Evolutionary conservation across 176 grass and related monocot genomes (phyloP).

Genomic region (Elaeis guineensis): DNA sequence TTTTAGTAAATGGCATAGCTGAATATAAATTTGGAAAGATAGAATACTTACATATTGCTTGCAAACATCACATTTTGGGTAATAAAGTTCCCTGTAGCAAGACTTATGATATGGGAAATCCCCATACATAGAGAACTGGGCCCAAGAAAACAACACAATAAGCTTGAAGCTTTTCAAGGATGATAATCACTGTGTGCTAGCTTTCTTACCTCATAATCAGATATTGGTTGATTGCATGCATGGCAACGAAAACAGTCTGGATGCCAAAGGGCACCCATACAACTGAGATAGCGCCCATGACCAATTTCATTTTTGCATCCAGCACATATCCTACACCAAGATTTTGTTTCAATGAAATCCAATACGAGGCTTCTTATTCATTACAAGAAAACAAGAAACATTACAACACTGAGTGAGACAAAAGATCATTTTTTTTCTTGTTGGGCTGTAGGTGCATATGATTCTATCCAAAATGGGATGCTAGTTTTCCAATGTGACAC

Average conservation of each 20-base stretch:
- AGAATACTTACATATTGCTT: constrained; percentile 55
- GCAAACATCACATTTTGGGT: constrained; percentile 93
- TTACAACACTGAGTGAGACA: neutral
- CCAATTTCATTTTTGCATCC: constrained; percentile 65
- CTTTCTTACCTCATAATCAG: constrained; percentile 68
- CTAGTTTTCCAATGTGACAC: no score
- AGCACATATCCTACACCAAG: constrained; percentile 59
- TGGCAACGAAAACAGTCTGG: constrained; percentile 67
- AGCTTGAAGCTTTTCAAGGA: constrained; percentile 14
- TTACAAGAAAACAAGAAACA: neutral
- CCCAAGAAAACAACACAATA: constrained; percentile 13
- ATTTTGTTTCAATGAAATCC: no score
- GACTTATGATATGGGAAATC: constrained; percentile 76
- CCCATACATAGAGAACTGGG: constrained; percentile 68
- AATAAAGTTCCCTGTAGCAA: constrained; percentile 71
- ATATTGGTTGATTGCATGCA: constrained; percentile 62
- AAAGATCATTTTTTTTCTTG: neutral
- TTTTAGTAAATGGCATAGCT: neutral
- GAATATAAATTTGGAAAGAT: constrained; percentile 6
- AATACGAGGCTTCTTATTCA: no score
- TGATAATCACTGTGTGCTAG: constrained; percentile 4
- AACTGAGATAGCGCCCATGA: constrained; percentile 56
- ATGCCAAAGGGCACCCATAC: constrained; percentile 76
- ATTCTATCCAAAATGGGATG: no score
- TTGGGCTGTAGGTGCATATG: no score